phyloP scores from a whole-genome alignment of 768 basidiomycete genomes.

The Amanita rubescens region DNA sequence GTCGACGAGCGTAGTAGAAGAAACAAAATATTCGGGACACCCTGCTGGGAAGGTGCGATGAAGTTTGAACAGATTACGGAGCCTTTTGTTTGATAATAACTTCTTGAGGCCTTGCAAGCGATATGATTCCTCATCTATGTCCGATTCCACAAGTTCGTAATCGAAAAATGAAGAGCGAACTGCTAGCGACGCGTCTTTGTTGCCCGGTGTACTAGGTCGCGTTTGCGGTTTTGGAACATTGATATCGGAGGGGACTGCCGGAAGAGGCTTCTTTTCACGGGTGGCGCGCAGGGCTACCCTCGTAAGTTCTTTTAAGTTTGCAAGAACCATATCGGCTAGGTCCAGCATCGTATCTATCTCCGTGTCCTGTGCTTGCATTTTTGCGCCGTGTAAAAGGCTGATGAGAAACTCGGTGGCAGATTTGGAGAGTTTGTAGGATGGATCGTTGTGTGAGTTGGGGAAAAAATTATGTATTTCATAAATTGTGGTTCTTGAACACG shows the following conservation, averaged over 20 bases:
- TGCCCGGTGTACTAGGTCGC: neutral
- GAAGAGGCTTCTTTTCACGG: conserved; percentile 2
- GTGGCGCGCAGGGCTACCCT: neutral
- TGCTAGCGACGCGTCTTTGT: no score
- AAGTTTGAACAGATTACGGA: neutral
- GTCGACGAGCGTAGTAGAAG: neutral
- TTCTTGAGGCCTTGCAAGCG: neutral
- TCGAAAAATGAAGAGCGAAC: neutral
- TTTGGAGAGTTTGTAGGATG: neutral
- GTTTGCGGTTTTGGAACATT: neutral
- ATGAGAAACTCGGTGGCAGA: conserved; percentile 1
- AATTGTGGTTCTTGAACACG: neutral
- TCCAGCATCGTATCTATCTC: neutral
- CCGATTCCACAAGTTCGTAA: neutral
- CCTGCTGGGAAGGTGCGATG: neutral
- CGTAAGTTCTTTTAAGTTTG: neutral
- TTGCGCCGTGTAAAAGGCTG: neutral
- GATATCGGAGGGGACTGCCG: neutral
- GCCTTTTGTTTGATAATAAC: neutral
- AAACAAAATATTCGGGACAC: neutral
- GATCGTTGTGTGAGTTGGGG: neutral
- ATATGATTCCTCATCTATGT: neutral
- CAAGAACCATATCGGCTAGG: neutral
- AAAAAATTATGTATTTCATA: neutral
- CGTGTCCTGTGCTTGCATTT: neutral